These are phyloP conservation scores for Pyrus hybrid DNA, from an alignment of 331 rosid genomes.

Conservation along the genomic window DNA sequence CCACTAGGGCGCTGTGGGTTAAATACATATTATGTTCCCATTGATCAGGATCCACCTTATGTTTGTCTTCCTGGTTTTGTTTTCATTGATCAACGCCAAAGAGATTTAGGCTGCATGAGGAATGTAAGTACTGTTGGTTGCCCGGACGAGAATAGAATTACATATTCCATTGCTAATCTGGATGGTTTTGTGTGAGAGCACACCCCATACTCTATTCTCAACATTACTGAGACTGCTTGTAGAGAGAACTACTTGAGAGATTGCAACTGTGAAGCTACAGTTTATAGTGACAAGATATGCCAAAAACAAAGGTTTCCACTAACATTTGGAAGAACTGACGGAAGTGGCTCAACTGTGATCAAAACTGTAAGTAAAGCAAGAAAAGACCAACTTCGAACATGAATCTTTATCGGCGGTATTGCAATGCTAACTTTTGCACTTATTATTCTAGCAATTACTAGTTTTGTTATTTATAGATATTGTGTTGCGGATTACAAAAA, in stretches of 20 bases:
- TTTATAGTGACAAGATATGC: background rate
- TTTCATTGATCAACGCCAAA: background rate
- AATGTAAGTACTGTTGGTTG: background rate
- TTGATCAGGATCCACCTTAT: background rate
- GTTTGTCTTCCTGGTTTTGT: constrained; percentile 15
- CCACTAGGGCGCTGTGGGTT: background rate
- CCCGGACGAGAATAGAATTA: background rate
- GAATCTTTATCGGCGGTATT: background rate
- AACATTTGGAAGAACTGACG: background rate
- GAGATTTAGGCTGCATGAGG: constrained; percentile 9
- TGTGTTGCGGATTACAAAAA: background rate
- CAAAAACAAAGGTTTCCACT: constrained; percentile 3
- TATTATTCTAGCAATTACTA: background rate
- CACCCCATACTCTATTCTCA: background rate
- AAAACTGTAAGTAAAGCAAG: background rate
- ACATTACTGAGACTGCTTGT: background rate
- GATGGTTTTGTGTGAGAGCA: background rate
- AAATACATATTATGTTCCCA: constrained; percentile 1
- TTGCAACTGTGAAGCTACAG: constrained; percentile 19
- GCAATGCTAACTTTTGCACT: background rate
- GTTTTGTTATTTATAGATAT: background rate
- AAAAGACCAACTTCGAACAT: background rate
- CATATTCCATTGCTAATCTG: background rate
- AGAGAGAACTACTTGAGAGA: constrained; percentile 4
- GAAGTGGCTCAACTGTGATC: background rate